These are phyloP conservation scores for Penicillium sp. DNA, from an alignment of 2,329 filamentous ascomycete genomes.

Conservation along the genomic window DNA sequence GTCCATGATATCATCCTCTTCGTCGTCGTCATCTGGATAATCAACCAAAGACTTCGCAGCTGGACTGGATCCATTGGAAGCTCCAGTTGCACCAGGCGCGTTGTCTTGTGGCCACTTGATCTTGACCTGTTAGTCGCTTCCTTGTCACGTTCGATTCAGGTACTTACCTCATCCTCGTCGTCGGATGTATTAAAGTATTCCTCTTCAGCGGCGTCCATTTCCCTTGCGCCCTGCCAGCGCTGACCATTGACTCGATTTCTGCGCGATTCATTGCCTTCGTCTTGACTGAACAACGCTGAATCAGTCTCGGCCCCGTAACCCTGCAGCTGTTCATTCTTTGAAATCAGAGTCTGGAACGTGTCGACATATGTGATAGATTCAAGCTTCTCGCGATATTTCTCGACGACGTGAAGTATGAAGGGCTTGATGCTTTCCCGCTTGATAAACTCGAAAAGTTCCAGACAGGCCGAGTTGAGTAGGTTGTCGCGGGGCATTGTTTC, in stretches of 20 bases:
- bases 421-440: conserved; percentile 79
- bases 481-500: conserved; percentile 91
- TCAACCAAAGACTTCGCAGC: conserved; percentile 77
- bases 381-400: conserved; percentile 78
- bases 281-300: conserved; percentile 67
- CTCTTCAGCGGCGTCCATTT: conserved; percentile 82
- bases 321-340: conserved; percentile 76
- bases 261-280: conserved; percentile 58
- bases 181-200: conserved; percentile 93
- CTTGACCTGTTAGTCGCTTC: conserved; percentile 1
- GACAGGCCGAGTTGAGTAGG: conserved; percentile 85
- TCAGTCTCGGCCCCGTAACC: conserved; percentile 67
- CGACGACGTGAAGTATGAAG: conserved; percentile 79
- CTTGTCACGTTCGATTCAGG: background rate
- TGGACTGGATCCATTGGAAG: conserved; percentile 61
- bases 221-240: conserved; percentile 72
- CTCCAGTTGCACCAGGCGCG: conserved; percentile 31
- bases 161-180: conserved; percentile 69
- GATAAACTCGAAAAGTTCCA: conserved; percentile 92
- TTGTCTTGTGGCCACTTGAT: conserved; percentile 38
- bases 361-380: conserved; percentile 77
- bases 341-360: conserved; percentile 75
- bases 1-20: conserved; percentile 70
- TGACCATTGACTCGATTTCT: conserved; percentile 56
- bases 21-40: conserved; percentile 88